Percentiles rank a stretch among this genome's conserved stretches.
Evolutionary conservation across 352 stramenopile species (phyloP).

Genomic region (Phytopythium montanum): DNA sequence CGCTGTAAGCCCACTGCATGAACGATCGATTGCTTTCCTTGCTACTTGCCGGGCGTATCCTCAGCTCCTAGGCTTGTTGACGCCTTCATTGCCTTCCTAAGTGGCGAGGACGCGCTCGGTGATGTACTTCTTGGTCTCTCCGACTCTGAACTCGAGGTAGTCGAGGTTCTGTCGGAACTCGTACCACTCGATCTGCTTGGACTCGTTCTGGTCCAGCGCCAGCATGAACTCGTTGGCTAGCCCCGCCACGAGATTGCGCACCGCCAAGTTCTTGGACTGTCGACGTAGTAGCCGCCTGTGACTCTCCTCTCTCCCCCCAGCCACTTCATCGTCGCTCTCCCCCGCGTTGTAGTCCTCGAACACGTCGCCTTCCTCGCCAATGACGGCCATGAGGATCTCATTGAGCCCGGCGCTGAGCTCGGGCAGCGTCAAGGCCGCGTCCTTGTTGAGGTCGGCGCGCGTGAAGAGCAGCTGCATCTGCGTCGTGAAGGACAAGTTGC

Average conservation of each 20-base stretch:
- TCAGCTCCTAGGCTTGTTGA: neutral
- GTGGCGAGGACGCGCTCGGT: slow-evolving; percentile 23
- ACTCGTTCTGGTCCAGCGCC: slow-evolving; percentile 53
- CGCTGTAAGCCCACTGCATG: too few relatives aligned
- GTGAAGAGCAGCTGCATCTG: slow-evolving; percentile 59
- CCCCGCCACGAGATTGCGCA: slow-evolving; percentile 35
- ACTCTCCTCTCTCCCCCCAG: neutral
- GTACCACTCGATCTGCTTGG: slow-evolving; percentile 63
- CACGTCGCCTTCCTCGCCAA: neutral
- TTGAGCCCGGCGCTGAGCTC: slow-evolving; percentile 47
- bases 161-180: slow-evolving; percentile 74
- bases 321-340: neutral
- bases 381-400: slow-evolving; percentile 22
- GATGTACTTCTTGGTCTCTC: slow-evolving; percentile 55
- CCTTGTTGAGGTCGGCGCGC: slow-evolving; percentile 45
- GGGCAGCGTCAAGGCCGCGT: slow-evolving; percentile 45
- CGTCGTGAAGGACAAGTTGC: slow-evolving; percentile 38
- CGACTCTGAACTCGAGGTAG: slow-evolving; percentile 52
- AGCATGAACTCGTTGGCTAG: slow-evolving; percentile 59
- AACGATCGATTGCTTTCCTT: too few relatives aligned
- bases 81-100: neutral
- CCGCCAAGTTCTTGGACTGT: slow-evolving; percentile 24
- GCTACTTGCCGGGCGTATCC: too few relatives aligned
- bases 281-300: slow-evolving; percentile 8
- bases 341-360: too few relatives aligned